A percentile compares a stretch with the other conserved stretches of the same genome.
phyloP scores from a whole-genome alignment of 2,329 filamentous ascomycete genomes.

The Pestalotiopsis sp. region DNA sequence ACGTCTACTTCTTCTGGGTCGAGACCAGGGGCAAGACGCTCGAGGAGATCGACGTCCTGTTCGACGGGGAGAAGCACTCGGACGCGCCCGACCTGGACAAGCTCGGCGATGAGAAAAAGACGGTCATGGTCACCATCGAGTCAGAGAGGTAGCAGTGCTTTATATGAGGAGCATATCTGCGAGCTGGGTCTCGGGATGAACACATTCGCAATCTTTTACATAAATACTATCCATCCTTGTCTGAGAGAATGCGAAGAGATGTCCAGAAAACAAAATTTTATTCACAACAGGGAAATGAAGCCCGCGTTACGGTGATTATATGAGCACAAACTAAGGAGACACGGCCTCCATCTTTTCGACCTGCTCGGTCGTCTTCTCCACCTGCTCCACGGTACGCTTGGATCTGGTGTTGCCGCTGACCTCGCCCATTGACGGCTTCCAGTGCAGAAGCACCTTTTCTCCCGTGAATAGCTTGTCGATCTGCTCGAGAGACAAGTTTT shows the following conservation, averaged over 20 bases:
- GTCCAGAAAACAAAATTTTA: neutral
- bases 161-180: neutral
- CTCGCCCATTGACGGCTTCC: constrained; percentile 8
- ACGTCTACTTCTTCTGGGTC: constrained; percentile 24
- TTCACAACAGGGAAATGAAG: neutral
- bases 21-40: constrained; percentile 24
- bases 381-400: neutral
- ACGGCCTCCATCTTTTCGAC: neutral
- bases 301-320: neutral
- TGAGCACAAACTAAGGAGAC: neutral
- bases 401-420: neutral
- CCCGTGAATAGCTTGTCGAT: constrained; percentile 25
- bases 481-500: constrained; percentile 31
- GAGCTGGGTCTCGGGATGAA: neutral
- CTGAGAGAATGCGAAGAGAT: neutral
- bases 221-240: neutral
- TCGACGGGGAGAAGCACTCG: neutral
- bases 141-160: neutral
- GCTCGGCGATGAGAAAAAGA: neutral
- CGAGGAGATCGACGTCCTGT: constrained; percentile 20
- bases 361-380: neutral
- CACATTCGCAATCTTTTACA: neutral
- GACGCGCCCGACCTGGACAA: neutral
- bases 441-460: constrained; percentile 6
- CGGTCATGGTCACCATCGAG: neutral